Percentiles rank a stretch among this genome's conserved stretches.
These are phyloP conservation scores for Polygonum aviculare DNA, from an alignment of 148 eudicot species.

Conservation along the genomic window DNA sequence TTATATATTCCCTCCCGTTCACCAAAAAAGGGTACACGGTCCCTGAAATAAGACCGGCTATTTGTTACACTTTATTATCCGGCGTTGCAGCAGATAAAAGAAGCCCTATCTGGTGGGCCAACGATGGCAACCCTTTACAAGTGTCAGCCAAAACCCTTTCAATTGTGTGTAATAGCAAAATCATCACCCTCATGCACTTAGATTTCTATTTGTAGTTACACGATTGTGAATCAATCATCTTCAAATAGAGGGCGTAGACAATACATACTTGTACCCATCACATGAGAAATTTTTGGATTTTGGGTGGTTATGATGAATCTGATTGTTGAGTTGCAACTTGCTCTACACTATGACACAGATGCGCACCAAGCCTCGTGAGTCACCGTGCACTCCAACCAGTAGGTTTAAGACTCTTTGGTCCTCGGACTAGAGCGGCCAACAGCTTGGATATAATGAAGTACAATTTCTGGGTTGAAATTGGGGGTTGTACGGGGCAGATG, in stretches of 20 bases:
- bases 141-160: background rate
- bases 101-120: background rate
- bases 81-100: background rate
- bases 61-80: no score
- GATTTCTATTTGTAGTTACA: background rate
- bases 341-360: no score
- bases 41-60: no score
- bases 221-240: background rate
- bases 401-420: no score
- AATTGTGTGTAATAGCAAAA: background rate
- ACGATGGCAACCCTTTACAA: background rate
- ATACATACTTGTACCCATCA: background rate
- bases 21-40: no score
- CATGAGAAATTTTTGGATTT: background rate
- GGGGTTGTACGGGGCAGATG: background rate
- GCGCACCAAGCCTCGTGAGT: no score
- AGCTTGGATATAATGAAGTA: background rate
- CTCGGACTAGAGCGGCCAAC: no score
- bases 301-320: background rate
- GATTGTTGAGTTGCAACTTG: background rate
- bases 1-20: no score
- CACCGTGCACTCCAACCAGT: no score
- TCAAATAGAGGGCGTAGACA: background rate
- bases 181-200: background rate
- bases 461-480: background rate